Percentiles rank a stretch among this genome's conserved stretches.
phyloP scores from a whole-genome alignment of 768 basidiomycete species.

The Trametes gibbosa region DNA sequence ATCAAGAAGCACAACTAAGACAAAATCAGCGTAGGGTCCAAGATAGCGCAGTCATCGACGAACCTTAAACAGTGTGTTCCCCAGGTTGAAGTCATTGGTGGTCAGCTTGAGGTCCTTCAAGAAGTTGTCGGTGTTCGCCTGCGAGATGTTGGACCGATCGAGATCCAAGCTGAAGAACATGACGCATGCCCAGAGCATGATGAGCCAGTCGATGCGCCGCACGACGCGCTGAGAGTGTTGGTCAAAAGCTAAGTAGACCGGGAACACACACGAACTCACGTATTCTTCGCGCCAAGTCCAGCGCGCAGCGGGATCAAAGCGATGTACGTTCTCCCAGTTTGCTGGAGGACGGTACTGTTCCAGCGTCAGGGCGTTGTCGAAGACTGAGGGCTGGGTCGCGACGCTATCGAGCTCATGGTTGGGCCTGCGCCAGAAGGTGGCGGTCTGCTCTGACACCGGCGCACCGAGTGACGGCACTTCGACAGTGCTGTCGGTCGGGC shows the following conservation, averaged over 20 bases:
- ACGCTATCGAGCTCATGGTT: conserved; percentile 45
- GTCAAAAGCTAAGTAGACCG: background rate
- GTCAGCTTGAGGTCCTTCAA: conserved; percentile 58
- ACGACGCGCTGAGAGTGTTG: conserved; percentile 41
- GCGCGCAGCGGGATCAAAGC: conserved; percentile 62
- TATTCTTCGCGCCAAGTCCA: conserved; percentile 74
- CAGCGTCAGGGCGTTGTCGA: conserved; percentile 51
- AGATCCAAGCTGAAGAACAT: conserved; percentile 65
- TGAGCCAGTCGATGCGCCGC: conserved; percentile 57
- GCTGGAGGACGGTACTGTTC: conserved; percentile 52
- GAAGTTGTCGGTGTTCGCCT: conserved; percentile 71
- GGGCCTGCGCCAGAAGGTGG: conserved; percentile 33
- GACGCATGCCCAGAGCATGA: conserved; percentile 58
- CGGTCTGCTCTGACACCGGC: conserved; percentile 26
- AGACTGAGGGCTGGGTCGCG: conserved; percentile 62
- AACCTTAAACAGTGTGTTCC: conserved; percentile 56
- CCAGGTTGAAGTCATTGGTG: conserved; percentile 63
- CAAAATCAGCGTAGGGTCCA: background rate
- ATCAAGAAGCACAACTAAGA: conserved; percentile 28
- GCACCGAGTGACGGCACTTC: conserved; percentile 24
- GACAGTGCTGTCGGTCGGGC: conserved; percentile 18
- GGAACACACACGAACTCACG: conserved; percentile 30
- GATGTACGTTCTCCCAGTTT: conserved; percentile 56
- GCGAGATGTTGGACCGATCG: conserved; percentile 59
- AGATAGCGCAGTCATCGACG: conserved; percentile 23